Percentiles rank a stretch among this genome's conserved stretches.
Evolutionary conservation across 306 rosid genomes (phyloP).

Genomic region (Sesbania bispinosa): DNA sequence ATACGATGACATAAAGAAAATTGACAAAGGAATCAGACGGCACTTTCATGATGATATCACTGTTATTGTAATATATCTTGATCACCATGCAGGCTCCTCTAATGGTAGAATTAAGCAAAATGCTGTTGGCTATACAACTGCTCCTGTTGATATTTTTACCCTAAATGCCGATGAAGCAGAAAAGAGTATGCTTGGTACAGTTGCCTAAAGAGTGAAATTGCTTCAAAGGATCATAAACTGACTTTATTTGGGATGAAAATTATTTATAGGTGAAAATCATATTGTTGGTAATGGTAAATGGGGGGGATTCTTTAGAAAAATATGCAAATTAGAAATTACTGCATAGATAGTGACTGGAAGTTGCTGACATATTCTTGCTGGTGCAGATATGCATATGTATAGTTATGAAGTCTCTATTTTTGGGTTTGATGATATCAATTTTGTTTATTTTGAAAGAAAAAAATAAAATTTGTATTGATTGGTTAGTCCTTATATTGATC

Average conservation of each 20-base stretch:
- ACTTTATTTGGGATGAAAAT: slow-evolving; percentile 14
- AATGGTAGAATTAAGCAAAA: slow-evolving; percentile 36
- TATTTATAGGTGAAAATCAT: slow-evolving; percentile 11
- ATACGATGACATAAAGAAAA: slow-evolving; percentile 78
- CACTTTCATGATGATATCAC: slow-evolving; percentile 93
- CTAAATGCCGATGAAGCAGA: slow-evolving; percentile 43
- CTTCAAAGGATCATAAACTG: slow-evolving; percentile 18
- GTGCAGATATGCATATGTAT: slow-evolving; percentile 44
- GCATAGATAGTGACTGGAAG: slow-evolving; percentile 29
- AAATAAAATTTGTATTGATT: slow-evolving; percentile 37
- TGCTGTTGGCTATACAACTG: slow-evolving; percentile 53
- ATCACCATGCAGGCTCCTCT: slow-evolving; percentile 53
- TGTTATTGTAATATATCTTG: slow-evolving; percentile 79
- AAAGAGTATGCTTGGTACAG: slow-evolving; percentile 33
- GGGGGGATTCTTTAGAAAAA: background rate
- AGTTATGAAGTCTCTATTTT: slow-evolving; percentile 29
- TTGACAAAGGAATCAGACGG: slow-evolving; percentile 78
- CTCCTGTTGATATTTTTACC: slow-evolving; percentile 88
- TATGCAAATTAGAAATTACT: slow-evolving; percentile 24
- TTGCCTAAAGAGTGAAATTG: slow-evolving; percentile 33
- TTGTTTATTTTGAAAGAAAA: slow-evolving; percentile 34
- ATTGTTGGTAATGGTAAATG: slow-evolving; percentile 29
- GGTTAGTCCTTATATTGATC: slow-evolving; percentile 6
- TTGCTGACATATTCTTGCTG: slow-evolving; percentile 41
- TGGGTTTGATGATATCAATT: slow-evolving; percentile 36